phyloP scores from a whole-genome alignment of 768 basidiomycete species.

The Pleurotus djamor region DNA sequence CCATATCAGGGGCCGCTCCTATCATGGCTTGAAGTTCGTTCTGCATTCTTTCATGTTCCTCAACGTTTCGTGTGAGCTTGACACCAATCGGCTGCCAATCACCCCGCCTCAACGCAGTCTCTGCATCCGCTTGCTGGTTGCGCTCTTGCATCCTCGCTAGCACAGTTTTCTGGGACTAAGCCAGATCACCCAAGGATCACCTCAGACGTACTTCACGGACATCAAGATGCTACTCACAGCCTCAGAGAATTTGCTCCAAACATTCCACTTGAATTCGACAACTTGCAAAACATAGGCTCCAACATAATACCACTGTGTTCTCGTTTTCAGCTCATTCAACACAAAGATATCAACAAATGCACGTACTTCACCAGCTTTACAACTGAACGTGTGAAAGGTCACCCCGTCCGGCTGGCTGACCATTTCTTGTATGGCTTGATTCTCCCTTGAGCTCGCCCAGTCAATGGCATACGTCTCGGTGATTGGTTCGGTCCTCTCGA shows the following conservation, averaged over 20 bases:
- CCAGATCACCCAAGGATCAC: constrained; percentile 8
- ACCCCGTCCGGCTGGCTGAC: constrained; percentile 6
- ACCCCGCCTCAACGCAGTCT: constrained; percentile 32
- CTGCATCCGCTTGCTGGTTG: constrained; percentile 34
- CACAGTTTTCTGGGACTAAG: constrained; percentile 17
- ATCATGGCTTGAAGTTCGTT: neutral
- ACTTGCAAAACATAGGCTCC: constrained; percentile 46
- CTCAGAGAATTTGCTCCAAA: constrained; percentile 38
- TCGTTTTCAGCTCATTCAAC: neutral
- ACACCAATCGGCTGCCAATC: constrained; percentile 44
- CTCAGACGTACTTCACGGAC: neutral
- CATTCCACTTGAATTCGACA: constrained; percentile 17
- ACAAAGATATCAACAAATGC: constrained; percentile 7
- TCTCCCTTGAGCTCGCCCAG: constrained; percentile 40
- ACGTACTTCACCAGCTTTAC: constrained; percentile 45
- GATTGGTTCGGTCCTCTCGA: constrained; percentile 36
- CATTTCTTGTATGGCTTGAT: constrained; percentile 12
- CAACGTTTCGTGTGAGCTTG: constrained; percentile 21
- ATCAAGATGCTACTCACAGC: constrained; percentile 23
- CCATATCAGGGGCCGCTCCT: neutral
- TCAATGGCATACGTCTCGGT: constrained; percentile 44
- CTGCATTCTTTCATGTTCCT: neutral
- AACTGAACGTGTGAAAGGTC: constrained; percentile 47
- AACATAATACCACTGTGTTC: constrained; percentile 43
- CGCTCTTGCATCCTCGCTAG: constrained; percentile 22